Conservation (phyloP, 148 eudicot genomes). For the Arctostaphylos glauca region DNA sequence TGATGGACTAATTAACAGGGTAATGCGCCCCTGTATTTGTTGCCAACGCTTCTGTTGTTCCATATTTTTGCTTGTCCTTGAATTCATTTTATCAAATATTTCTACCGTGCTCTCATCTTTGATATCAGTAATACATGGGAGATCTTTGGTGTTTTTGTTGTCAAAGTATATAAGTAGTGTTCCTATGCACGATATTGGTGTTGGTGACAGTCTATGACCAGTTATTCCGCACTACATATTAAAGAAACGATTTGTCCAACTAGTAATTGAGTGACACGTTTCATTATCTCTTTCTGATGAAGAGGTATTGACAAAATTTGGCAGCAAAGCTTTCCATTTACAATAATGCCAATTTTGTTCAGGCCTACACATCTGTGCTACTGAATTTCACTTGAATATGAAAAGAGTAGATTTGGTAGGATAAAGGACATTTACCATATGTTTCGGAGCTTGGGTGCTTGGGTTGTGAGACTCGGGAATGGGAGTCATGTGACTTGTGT, state of each 20-base stretch:
- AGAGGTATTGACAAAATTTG: neutral
- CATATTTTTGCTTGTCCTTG: neutral
- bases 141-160: neutral
- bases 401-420: neutral
- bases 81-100: neutral
- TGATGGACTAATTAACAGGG: slow-evolving; percentile 96
- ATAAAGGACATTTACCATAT: neutral
- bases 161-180: neutral
- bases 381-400: neutral
- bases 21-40: slow-evolving; percentile 19
- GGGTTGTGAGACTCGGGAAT: neutral
- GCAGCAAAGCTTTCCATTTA: neutral
- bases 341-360: neutral
- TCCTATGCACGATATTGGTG: neutral
- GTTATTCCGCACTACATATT: neutral
- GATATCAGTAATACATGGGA: neutral
- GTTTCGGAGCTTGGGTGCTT: neutral
- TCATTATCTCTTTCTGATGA: neutral
- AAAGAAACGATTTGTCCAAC: neutral
- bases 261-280: neutral
- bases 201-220: neutral
- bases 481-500: neutral
- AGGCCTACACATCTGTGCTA: neutral
- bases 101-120: neutral
- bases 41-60: neutral